These are phyloP conservation scores for Ophiocordyceps robertsii DNA, from an alignment of 2,329 filamentous ascomycete species.

Conservation along the genomic window DNA sequence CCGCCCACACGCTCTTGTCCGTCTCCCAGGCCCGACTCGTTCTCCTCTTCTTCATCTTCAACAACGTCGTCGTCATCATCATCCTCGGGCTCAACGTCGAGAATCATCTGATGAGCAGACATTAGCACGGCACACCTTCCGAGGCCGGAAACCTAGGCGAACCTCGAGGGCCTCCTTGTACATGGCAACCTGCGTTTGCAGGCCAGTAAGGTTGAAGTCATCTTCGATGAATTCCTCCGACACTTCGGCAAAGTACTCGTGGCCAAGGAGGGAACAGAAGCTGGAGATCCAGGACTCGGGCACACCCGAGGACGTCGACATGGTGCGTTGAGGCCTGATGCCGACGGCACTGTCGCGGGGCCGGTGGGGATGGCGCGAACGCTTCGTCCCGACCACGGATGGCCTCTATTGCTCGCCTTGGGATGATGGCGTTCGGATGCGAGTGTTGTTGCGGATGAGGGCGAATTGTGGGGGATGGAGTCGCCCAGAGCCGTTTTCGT, in stretches of 20 bases:
- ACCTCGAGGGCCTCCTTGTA: slow-evolving; percentile 96
- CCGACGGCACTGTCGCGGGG: slow-evolving; percentile 1
- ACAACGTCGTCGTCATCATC: slow-evolving; percentile 79
- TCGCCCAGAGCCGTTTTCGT: no score
- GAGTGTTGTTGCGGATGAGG: background rate
- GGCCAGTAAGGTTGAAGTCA: slow-evolving; percentile 95
- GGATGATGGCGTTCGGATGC: background rate
- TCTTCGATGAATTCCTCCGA: slow-evolving; percentile 99
- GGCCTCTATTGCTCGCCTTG: background rate
- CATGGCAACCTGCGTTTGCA: slow-evolving; percentile 92
- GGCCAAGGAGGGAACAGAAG: slow-evolving; percentile 87
- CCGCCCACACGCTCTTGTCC: slow-evolving; percentile 39
- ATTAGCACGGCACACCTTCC: background rate
- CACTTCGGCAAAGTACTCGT: slow-evolving; percentile 98
- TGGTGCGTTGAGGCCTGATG: slow-evolving; percentile 13
- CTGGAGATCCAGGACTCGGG: slow-evolving; percentile 95
- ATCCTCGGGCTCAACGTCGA: slow-evolving; percentile 94
- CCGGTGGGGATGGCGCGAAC: background rate
- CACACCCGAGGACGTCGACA: slow-evolving; percentile 47
- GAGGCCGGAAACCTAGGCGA: slow-evolving; percentile 6
- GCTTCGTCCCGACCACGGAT: background rate
- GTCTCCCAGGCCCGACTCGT: slow-evolving; percentile 47
- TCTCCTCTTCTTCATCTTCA: slow-evolving; percentile 62
- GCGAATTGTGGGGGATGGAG: background rate
- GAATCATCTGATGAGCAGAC: slow-evolving; percentile 57